A percentile compares a stretch with the other conserved stretches of the same genome.
These are phyloP conservation scores for Pseudogymnoascus sp. DNA, from an alignment of 2,329 filamentous ascomycete species.

Conservation along the genomic window DNA sequence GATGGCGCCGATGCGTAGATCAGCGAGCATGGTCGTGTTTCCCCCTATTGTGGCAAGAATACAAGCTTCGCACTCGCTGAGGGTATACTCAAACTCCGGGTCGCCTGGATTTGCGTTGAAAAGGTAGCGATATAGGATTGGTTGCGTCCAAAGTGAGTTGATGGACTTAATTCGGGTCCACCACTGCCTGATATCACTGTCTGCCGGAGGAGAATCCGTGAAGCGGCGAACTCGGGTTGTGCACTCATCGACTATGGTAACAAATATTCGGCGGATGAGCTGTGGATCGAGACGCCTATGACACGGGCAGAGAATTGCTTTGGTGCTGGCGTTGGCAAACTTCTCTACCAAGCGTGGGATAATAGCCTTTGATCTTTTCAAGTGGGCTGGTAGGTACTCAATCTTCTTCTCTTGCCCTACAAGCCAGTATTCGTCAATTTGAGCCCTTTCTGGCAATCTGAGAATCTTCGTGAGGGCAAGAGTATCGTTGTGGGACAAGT, in stretches of 20 bases:
- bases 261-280: conserved; percentile 37
- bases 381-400: conserved; percentile 12
- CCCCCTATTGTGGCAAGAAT: conserved; percentile 43
- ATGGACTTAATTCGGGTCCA: conserved; percentile 15
- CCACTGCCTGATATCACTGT: background rate
- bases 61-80: conserved; percentile 43
- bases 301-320: conserved; percentile 32
- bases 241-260: conserved; percentile 35
- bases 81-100: conserved; percentile 22
- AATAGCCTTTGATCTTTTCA: conserved; percentile 11
- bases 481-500: background rate
- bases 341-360: conserved; percentile 12
- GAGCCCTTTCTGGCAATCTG: background rate
- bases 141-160: conserved; percentile 30
- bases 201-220: conserved; percentile 4
- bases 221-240: conserved; percentile 28
- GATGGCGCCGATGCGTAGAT: conserved; percentile 36
- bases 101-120: conserved; percentile 29
- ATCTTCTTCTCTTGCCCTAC: background rate
- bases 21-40: conserved; percentile 33
- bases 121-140: conserved; percentile 28
- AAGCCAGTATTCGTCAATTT: background rate
- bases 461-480: background rate
- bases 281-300: conserved; percentile 36
- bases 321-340: conserved; percentile 1